Conservation (phyloP, 257 asterid genomes). For the Solanum verrucosum region DNA sequence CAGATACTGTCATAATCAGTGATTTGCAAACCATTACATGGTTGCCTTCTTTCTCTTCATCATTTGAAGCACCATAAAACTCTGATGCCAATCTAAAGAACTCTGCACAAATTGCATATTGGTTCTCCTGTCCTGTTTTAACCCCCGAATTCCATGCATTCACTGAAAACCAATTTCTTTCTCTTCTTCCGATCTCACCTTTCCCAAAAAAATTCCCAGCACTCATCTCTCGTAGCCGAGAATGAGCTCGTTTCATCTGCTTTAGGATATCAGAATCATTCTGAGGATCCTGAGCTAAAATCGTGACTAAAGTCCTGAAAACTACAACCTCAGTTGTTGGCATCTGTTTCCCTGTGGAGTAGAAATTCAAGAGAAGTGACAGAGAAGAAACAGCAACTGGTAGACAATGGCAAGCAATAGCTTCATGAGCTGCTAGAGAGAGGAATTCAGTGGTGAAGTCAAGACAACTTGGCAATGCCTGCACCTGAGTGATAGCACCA, state of each 20-base stretch:
- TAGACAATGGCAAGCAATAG: slow-evolving; percentile 65
- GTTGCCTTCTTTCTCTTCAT: slow-evolving; percentile 45
- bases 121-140: slow-evolving; percentile 56
- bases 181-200: slow-evolving; percentile 77
- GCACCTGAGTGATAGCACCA: slow-evolving; percentile 73
- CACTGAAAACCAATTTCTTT: slow-evolving; percentile 81
- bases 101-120: slow-evolving; percentile 50
- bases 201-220: slow-evolving; percentile 63
- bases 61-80: slow-evolving; percentile 37
- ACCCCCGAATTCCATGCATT: slow-evolving; percentile 82
- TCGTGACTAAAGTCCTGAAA: slow-evolving; percentile 66
- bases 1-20: slow-evolving; percentile 55
- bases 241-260: slow-evolving; percentile 59
- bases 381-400: slow-evolving; percentile 76
- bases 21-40: slow-evolving; percentile 66
- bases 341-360: slow-evolving; percentile 59
- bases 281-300: slow-evolving; percentile 51
- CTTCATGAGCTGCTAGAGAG: slow-evolving; percentile 89
- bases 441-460: slow-evolving; percentile 92
- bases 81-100: slow-evolving; percentile 80
- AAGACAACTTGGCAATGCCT: slow-evolving; percentile 83
- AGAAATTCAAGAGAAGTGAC: slow-evolving; percentile 55
- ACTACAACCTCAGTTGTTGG: slow-evolving; percentile 68
- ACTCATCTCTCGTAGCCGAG: slow-evolving; percentile 58
- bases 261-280: slow-evolving; percentile 52